Base-by-base conservation (phyloP, 495 filamentous ascomycete genomes). In the Acidiella bohemica region DNA sequence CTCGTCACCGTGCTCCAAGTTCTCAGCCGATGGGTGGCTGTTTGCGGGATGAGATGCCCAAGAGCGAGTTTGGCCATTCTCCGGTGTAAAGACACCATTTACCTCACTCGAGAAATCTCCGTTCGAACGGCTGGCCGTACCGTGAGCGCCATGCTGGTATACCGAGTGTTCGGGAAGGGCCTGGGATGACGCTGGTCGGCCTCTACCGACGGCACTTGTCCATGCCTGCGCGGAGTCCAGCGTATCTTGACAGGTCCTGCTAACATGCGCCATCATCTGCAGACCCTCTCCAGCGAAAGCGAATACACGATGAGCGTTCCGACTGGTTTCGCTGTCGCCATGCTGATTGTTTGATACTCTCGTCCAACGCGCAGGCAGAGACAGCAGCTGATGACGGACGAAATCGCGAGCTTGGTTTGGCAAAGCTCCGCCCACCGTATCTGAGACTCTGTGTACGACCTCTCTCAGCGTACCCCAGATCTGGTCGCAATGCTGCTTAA, bases 251-350 rank as follows among this genome's bases (percentile, higher is more conserved):
- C 94, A 72, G 0, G 88, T 77, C 0, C 72, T 73, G 18, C 72
- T 81, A 29, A 96, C 84, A 54, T 92, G 81, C 0, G 70, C 66
- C 70, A 94, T 81, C 72, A 93, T 88, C 47, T 92, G 81, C 17
- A 96, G 67, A 2, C 84, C 82, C 56, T 93, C 86, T 44, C 79
- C 80, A 2, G 84, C 85, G 22, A 96, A 71, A 0, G 86, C 74
- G 9, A 94, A 51, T 24, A 85, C 84, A 12, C 76, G 63, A 43
- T 80, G 72, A 2, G 81, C 82, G 14, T 68, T 64, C 19, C 66
- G 53, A 7, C 47, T 72, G 59, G 32, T 68, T 49, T 38, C 53
- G 44, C 38, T 50, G 42, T 32, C 48, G 18, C 67, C 65, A 12
- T 69, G 64, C 12, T 73, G 59, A 24, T 53, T 57, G 40, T 52